These are phyloP conservation scores for Kentomonas sorsogonicus DNA, from an alignment of 208 protist genomes.

Conservation along the genomic window DNA sequence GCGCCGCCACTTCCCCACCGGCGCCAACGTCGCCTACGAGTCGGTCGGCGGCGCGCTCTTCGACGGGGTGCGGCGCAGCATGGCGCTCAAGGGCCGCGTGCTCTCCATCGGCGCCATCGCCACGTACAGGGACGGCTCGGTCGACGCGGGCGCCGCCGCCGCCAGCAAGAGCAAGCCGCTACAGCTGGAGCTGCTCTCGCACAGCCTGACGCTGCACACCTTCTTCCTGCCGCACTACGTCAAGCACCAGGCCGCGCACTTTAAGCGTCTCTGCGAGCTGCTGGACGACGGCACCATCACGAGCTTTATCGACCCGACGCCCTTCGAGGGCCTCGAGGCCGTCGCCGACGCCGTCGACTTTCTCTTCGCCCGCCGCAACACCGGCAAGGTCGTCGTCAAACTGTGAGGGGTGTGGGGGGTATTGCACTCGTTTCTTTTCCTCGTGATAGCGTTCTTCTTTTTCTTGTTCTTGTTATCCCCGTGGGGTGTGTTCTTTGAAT, in stretches of 20 bases:
- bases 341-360: conserved; percentile 69
- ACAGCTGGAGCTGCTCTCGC: conserved; percentile 59
- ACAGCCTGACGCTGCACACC: conserved; percentile 73
- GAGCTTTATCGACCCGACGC: conserved; percentile 45
- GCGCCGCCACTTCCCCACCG: conserved; percentile 38
- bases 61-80: conserved; percentile 46
- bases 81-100: conserved; percentile 67
- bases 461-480: neutral
- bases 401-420: conserved; percentile 16
- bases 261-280: conserved; percentile 51
- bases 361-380: conserved; percentile 70
- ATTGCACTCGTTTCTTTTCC: neutral
- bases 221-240: conserved; percentile 85
- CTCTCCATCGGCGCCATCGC: conserved; percentile 82
- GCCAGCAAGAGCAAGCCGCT: conserved; percentile 28
- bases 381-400: conserved; percentile 77
- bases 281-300: conserved; percentile 41
- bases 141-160: conserved; percentile 5
- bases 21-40: conserved; percentile 88
- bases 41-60: conserved; percentile 84
- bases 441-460: neutral
- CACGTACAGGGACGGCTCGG: conserved; percentile 38
- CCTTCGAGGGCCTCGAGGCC: conserved; percentile 59
- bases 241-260: conserved; percentile 59
- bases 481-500: neutral